phyloP scores from a whole-genome alignment of 164 flowering plant species.

The grape (Vitis vinifera) region ASM3070453v1 NC_081812.1:12593001-12593500 shows the following conservation, averaged over 20 bases:
- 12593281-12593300: slow-evolving; percentile 40
- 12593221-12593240: slow-evolving; percentile 3
- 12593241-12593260: slow-evolving; percentile 24
- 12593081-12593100: slow-evolving; percentile 36
- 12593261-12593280: slow-evolving; percentile 57
- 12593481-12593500: slow-evolving; percentile 66
- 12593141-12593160: slow-evolving; percentile 38
- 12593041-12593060: slow-evolving; percentile 51
- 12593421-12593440: slow-evolving; percentile 78
- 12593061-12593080: slow-evolving; percentile 41
- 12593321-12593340: slow-evolving; percentile 49
- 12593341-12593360: slow-evolving; percentile 36
- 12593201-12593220: slow-evolving; percentile 49
- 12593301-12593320: slow-evolving; percentile 42
- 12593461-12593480: slow-evolving; percentile 81
- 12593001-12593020: slow-evolving; percentile 67
- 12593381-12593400: neutral
- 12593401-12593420: slow-evolving; percentile 31
- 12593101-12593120: slow-evolving; percentile 73
- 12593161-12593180: slow-evolving; percentile 65
- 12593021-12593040: slow-evolving; percentile 33
- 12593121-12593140: slow-evolving; percentile 60
- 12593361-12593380: slow-evolving; percentile 34
- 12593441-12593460: slow-evolving; percentile 89
- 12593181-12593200: slow-evolving; percentile 77